Evolutionary conservation across 2,329 filamentous ascomycete species (phyloP).

Genomic region (Aspergillus fischeri): DNA sequence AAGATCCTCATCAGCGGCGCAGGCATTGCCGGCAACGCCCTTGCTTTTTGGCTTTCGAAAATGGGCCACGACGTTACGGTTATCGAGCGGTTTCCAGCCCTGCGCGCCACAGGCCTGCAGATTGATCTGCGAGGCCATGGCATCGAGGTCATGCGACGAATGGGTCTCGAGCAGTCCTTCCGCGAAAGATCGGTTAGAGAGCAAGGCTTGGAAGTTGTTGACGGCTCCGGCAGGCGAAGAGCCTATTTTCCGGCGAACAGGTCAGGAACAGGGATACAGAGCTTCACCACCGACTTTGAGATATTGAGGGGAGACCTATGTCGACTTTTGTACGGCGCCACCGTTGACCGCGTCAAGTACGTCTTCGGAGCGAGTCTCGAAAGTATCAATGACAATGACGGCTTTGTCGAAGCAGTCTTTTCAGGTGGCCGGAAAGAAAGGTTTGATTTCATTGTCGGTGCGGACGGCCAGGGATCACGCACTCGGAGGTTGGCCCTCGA

Average conservation of each 20-base stretch:
- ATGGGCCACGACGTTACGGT: constrained; percentile 39
- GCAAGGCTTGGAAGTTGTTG: constrained; percentile 46
- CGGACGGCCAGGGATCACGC: constrained; percentile 25
- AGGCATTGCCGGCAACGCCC: constrained; percentile 39
- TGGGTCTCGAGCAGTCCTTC: constrained; percentile 48
- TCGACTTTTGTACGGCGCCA: constrained; percentile 37
- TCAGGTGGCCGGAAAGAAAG: constrained; percentile 16
- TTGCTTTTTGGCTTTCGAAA: constrained; percentile 50
- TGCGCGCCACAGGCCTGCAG: constrained; percentile 49
- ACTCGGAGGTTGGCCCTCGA: constrained; percentile 19
- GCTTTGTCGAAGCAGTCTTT: constrained; percentile 19
- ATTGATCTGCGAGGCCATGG: constrained; percentile 53
- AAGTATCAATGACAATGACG: constrained; percentile 19
- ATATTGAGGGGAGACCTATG: constrained; percentile 54
- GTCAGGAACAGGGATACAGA: constrained; percentile 32
- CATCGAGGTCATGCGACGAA: constrained; percentile 49
- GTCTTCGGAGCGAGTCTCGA: constrained; percentile 30
- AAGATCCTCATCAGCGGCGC: constrained; percentile 49
- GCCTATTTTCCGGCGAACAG: constrained; percentile 43
- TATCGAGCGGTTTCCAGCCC: constrained; percentile 37
- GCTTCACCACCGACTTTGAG: constrained; percentile 49
- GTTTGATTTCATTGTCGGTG: constrained; percentile 29
- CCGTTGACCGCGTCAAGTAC: constrained; percentile 23
- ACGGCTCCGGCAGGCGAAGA: constrained; percentile 33
- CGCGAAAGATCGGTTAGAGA: constrained; percentile 43